Percentiles rank a stretch among this genome's conserved stretches.
These are phyloP conservation scores for Diaporthe eres DNA, from an alignment of 2,329 filamentous ascomycete species.

Conservation along the genomic window DNA sequence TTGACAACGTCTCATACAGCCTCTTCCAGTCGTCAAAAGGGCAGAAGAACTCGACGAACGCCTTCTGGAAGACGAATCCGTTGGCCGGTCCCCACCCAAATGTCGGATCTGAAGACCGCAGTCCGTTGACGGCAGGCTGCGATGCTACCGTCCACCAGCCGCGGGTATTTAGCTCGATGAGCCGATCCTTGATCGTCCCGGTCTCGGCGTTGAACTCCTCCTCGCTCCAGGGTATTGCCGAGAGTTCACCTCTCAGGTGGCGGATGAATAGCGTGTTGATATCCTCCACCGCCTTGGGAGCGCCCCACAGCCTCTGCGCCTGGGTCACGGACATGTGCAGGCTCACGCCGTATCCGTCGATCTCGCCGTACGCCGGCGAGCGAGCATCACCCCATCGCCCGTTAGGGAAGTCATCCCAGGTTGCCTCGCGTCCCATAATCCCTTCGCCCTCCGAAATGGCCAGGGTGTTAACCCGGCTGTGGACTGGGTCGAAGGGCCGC, in stretches of 20 bases:
- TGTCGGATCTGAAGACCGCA: slow-evolving; percentile 80
- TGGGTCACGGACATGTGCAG: slow-evolving; percentile 90
- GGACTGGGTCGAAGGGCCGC: slow-evolving; percentile 79
- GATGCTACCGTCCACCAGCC: slow-evolving; percentile 98
- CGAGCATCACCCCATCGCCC: slow-evolving; percentile 94
- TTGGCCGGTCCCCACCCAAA: slow-evolving; percentile 95
- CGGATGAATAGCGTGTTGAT: slow-evolving; percentile 85
- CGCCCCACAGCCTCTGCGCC: slow-evolving; percentile 88
- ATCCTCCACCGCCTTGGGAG: slow-evolving; percentile 78
- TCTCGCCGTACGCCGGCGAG: slow-evolving; percentile 94
- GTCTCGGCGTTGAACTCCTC: slow-evolving; percentile 89
- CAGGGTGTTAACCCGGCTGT: slow-evolving; percentile 85
- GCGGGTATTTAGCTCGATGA: slow-evolving; percentile 81
- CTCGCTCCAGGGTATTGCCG: slow-evolving; percentile 94
- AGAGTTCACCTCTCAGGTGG: slow-evolving; percentile 84
- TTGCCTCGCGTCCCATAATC: slow-evolving; percentile 90
- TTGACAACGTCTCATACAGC: slow-evolving; percentile 74
- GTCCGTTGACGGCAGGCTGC: slow-evolving; percentile 92
- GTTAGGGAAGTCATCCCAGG: slow-evolving; percentile 99
- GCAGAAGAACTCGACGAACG: slow-evolving; percentile 97
- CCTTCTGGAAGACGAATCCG: slow-evolving; percentile 98
- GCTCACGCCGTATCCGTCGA: slow-evolving; percentile 98
- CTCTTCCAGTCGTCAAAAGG: slow-evolving; percentile 78
- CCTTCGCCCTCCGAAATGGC: slow-evolving; percentile 96
- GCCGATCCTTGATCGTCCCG: slow-evolving; percentile 80